Percentiles rank a stretch among this genome's conserved stretches.
These are phyloP conservation scores for Catunica adiposa DNA, from an alignment of 2,329 filamentous ascomycete genomes.

Conservation along the genomic window DNA sequence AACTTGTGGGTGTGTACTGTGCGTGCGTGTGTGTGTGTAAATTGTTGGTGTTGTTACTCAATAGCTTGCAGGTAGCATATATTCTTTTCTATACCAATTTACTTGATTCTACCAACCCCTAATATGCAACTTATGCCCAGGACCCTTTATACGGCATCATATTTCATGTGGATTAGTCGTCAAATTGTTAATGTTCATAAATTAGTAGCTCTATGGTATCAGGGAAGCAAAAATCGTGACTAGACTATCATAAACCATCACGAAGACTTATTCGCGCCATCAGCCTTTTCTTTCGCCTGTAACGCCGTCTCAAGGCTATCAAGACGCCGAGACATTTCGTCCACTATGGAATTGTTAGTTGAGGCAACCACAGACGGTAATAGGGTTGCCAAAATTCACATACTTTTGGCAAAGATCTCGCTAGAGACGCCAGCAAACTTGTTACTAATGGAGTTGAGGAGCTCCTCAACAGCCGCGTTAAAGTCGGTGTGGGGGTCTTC, in stretches of 20 bases:
- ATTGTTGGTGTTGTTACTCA: too few species aligned
- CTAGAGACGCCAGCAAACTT: constrained; percentile 75
- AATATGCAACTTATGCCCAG: too few species aligned
- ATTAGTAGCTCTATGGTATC: background rate
- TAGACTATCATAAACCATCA: constrained; percentile 5
- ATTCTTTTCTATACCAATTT: too few species aligned
- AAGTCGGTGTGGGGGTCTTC: constrained; percentile 40
- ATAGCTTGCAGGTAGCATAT: too few species aligned
- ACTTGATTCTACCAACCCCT: too few species aligned
- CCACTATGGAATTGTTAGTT: constrained; percentile 41
- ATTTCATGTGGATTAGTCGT: background rate
- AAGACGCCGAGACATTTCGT: constrained; percentile 77
- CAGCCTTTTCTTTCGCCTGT: constrained; percentile 36
- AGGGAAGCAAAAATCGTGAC: background rate
- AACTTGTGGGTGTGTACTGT: background rate
- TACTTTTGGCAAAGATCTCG: constrained; percentile 80
- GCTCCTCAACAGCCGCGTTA: constrained; percentile 65
- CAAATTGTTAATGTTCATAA: background rate
- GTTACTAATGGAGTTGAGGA: constrained; percentile 66
- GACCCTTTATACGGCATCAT: background rate
- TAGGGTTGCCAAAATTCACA: constrained; percentile 27
- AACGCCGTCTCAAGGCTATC: constrained; percentile 69
- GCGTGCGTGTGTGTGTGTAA: background rate
- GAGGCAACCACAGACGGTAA: constrained; percentile 14
- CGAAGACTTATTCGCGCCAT: constrained; percentile 23